Conservation (phyloP, 768 basidiomycete species). For the Boletus bicolor region DNA sequence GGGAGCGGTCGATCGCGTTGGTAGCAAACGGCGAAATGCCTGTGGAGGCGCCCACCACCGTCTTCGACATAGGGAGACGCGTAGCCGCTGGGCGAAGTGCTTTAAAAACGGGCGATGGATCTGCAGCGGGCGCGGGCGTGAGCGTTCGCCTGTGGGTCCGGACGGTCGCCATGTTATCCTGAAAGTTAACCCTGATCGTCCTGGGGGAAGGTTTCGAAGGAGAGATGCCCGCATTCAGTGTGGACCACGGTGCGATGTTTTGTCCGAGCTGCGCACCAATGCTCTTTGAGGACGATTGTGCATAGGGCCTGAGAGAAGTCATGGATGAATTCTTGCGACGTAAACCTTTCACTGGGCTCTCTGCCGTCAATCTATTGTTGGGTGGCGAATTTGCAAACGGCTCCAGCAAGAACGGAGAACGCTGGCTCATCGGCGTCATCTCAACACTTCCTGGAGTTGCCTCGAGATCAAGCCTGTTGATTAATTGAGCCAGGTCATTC, state of each 20-base stretch:
- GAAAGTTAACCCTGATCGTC: constrained; percentile 18
- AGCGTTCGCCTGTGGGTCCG: constrained; percentile 49
- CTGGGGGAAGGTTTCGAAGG: constrained; percentile 34
- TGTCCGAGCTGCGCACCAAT: constrained; percentile 39
- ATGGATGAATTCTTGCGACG: constrained; percentile 41
- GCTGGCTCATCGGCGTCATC: constrained; percentile 39
- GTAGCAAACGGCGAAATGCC: constrained; percentile 27
- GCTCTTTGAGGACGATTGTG: constrained; percentile 29
- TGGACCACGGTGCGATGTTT: constrained; percentile 64
- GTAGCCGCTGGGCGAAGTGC: constrained; percentile 50
- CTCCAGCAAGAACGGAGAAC: constrained; percentile 18
- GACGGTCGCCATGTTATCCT: constrained; percentile 26
- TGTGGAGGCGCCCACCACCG: constrained; percentile 24
- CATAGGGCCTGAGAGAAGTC: constrained; percentile 51
- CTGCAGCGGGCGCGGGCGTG: constrained; percentile 57
- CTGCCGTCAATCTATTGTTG: constrained; percentile 26
- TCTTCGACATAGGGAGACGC: constrained; percentile 19
- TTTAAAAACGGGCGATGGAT: constrained; percentile 57
- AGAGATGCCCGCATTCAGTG: constrained; percentile 39
- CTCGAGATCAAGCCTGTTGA: constrained; percentile 77
- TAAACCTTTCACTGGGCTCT: constrained; percentile 38
- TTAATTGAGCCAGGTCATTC: constrained; percentile 72
- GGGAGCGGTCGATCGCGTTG: constrained; percentile 19
- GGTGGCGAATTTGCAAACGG: constrained; percentile 29
- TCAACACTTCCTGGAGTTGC: constrained; percentile 65